Evolutionary conservation across 192 early-diverging fungal species (phyloP), one percentile per base, ranked within the genome.

Genomic region (Phlyctochytrium bullatum): DNA sequence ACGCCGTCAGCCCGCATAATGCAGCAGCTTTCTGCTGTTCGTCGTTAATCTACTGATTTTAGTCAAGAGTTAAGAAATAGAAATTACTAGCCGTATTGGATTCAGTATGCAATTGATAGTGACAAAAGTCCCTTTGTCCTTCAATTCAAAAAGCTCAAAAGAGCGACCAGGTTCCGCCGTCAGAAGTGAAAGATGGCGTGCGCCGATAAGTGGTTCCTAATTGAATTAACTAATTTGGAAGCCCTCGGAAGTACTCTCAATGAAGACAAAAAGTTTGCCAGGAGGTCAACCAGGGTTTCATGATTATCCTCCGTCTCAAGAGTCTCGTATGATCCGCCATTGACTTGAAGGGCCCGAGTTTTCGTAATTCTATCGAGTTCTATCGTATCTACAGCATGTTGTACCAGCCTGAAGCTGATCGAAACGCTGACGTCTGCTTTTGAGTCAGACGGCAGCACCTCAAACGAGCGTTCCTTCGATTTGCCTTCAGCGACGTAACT

Each of bases 41-140:
- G n/a, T n/a, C n/a, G n/a, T n/a, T n/a, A n/a, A n/a, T n/a, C n/a
- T n/a, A n/a, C n/a, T n/a, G n/a, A n/a, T n/a, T n/a, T n/a, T n/a
- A n/a, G n/a, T n/a, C n/a, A n/a, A n/a, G n/a, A n/a, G n/a, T n/a
- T n/a, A n/a, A n/a, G n/a, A 47, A 47, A 47, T 6, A 47, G 6
- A 47, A 25, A 10, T 51, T 69, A 71, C 31, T 6, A 64, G 24
- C 17, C 78, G 71, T 30, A 76, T 63, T 10, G 72, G 29, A 35
- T 76, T 57, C 1, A 79, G n/a, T 16, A 79, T 35, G 52, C 31
- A 40, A 61, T 79, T 79, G 35, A 79, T n/a, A 29, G 78, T 76
- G 36, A 69, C 40, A 52, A 73, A 72, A 2, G 36, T 34, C 3
- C 34, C 61, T 50, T 67, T 69, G 67, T 76, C 69, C 27, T 68